Evolutionary conservation across 768 basidiomycete species (phyloP).

Genomic region (Tricholoma sp.): DNA sequence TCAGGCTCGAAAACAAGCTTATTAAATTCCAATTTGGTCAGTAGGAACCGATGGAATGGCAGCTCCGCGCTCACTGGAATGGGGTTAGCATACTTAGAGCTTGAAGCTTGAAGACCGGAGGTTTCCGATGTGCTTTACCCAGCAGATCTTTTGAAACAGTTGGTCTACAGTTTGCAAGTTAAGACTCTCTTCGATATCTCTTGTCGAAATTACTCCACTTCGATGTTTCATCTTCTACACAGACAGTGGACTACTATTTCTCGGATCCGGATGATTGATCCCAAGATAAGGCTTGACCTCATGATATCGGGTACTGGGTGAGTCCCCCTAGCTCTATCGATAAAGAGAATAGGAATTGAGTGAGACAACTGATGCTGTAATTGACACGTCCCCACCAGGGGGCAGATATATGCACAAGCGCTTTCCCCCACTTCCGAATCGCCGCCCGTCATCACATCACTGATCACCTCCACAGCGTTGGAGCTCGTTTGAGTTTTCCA

Average conservation of each 20-base stretch:
- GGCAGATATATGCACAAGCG: not conserved
- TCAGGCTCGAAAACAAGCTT: slow-evolving; percentile 6
- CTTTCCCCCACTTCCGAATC: not conserved
- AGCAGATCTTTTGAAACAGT: slow-evolving; percentile 5
- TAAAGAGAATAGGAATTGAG: not conserved
- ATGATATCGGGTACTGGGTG: not conserved
- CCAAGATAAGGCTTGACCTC: not conserved
- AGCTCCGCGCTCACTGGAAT: slow-evolving; percentile 20
- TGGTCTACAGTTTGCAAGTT: too few relatives aligned
- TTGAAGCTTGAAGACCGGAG: slow-evolving; percentile 13
- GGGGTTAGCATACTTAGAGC: slow-evolving; percentile 3
- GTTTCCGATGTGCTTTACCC: slow-evolving; percentile 9
- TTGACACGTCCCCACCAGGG: not conserved
- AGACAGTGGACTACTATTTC: not conserved
- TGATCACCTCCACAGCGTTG: not conserved
- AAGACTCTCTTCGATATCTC: not conserved
- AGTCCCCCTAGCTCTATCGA: not conserved
- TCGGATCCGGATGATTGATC: not conserved
- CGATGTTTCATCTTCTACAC: too few relatives aligned
- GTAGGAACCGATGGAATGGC: slow-evolving; percentile 11
- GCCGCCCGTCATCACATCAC: not conserved
- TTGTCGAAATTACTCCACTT: not conserved
- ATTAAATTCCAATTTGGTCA: slow-evolving; percentile 6
- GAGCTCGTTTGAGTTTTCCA: not conserved
- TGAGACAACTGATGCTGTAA: too few relatives aligned